Evolutionary conservation across 2,329 filamentous ascomycete species (phyloP), one percentile per base, ranked within the genome.

Genomic region (Aspergillus sergii): DNA sequence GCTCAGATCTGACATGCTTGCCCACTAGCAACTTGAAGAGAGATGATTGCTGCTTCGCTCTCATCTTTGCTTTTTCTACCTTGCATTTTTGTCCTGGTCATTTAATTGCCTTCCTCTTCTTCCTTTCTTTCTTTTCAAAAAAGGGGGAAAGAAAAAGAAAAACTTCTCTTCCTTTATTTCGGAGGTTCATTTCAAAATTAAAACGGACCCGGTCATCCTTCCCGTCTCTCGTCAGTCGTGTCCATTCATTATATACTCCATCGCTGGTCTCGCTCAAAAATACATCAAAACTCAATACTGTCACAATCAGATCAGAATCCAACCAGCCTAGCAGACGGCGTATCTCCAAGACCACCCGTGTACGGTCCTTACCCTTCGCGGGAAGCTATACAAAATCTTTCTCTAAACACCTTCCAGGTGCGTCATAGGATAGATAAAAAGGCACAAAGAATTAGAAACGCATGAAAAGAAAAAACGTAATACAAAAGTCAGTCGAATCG

Each of bases 231-330:
- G 19, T 41, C 14, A 41, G 36, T 41, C 51, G 36, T 34, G 7
- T 14, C 30, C 48, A 30, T 53, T 55, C 51, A 39, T 55, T 55
- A 55, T 30, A 36, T 55, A 39, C 11, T 55, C 32, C 30, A 26
- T 55, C 32, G 51, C 34, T 55, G 8, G 32, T 39, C 51, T 36
- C 51, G 51, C 51, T 55, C 32, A 55, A 34, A 55, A 55, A 16
- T 55, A 55, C 21, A 26, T 7, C 36, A 58, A 34, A 58, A 16
- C 23, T 8, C 11, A n/a, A 23, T 23, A 39, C 28, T 32, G 4
- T 53, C 26, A 53, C 51, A 39, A 55, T 36, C 30, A 48, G 10
- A 16, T 23, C 41, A 58, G 45, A 43, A 55, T 26, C 23, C 39
- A 45, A 19, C 5, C 30, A 43, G 28, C 45, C 26, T 51, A 11